Conservation (phyloP, 2,329 filamentous ascomycete species). For the Arthrobotrys pseudoclavata region DNA sequence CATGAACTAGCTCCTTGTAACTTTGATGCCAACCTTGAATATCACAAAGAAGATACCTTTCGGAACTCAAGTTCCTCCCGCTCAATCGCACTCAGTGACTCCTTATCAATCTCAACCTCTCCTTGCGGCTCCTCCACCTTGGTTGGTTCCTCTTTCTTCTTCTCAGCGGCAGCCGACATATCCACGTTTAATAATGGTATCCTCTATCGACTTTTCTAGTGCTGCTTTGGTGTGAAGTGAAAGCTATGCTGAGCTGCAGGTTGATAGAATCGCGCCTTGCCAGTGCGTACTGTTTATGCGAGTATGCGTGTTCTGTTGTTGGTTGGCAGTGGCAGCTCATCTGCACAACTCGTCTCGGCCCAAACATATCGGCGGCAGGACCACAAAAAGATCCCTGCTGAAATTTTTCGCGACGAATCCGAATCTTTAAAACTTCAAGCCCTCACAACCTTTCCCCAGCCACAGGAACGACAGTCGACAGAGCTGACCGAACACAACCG, state of each 20-base stretch:
- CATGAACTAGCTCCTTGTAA: slow-evolving; percentile 33
- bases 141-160: slow-evolving; percentile 47
- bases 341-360: slow-evolving; percentile 16
- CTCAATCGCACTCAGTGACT: slow-evolving; percentile 62
- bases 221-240: background rate
- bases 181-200: background rate
- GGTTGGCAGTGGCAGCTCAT: slow-evolving; percentile 30
- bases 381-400: slow-evolving; percentile 43
- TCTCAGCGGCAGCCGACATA: slow-evolving; percentile 41
- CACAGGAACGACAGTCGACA: background rate
- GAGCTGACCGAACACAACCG: background rate
- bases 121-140: slow-evolving; percentile 52
- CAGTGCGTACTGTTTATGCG: slow-evolving; percentile 12
- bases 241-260: background rate
- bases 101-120: slow-evolving; percentile 62
- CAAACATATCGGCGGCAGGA: background rate
- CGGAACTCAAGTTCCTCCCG: slow-evolving; percentile 63
- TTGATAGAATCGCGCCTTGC: background rate
- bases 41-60: slow-evolving; percentile 56
- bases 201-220: background rate
- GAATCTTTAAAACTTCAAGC: slow-evolving; percentile 28
- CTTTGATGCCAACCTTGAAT: background rate
- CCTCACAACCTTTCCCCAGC: background rate
- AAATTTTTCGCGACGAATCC: slow-evolving; percentile 55
- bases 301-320: background rate